Conservation (phyloP, 225 moss, liverwort and hornwort genomes). For the Sphagnum tenellum region DNA sequence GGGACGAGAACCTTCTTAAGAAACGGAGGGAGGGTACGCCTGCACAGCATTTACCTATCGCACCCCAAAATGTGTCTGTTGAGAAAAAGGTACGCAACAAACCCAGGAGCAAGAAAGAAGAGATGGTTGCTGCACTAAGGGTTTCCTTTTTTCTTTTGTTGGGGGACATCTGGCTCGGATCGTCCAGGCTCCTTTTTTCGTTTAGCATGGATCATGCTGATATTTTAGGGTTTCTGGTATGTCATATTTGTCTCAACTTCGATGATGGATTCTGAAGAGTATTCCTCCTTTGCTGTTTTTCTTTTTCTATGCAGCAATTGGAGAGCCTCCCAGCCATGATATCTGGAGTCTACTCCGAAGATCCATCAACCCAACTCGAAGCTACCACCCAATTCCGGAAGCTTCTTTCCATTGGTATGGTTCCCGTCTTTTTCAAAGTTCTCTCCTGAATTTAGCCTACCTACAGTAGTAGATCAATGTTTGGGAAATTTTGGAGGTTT, state of each 20-base stretch:
- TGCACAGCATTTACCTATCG: slow-evolving; percentile 53
- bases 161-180: no score
- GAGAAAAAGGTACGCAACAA: slow-evolving; percentile 72
- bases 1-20: slow-evolving; percentile 88
- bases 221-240: neutral
- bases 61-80: slow-evolving; percentile 57
- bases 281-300: slow-evolving; percentile 1
- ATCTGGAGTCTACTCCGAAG: slow-evolving; percentile 92
- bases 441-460: no score
- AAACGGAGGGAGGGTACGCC: slow-evolving; percentile 92
- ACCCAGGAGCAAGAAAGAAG: no score
- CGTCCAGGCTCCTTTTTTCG: neutral
- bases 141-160: no score
- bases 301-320: slow-evolving; percentile 48
- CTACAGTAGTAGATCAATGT: neutral
- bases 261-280: no score
- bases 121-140: no score
- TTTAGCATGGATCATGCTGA: neutral
- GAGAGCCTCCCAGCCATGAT: slow-evolving; percentile 98
- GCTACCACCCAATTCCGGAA: slow-evolving; percentile 91
- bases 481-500: neutral
- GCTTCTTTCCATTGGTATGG: slow-evolving; percentile 78
- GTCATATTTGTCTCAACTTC: neutral
- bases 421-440: no score
- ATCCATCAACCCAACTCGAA: slow-evolving; percentile 66